A percentile compares a stretch with the other conserved stretches of the same genome.
Conservation (phyloP, 257 asterid genomes). For the Solanum etuberosum region DNA sequence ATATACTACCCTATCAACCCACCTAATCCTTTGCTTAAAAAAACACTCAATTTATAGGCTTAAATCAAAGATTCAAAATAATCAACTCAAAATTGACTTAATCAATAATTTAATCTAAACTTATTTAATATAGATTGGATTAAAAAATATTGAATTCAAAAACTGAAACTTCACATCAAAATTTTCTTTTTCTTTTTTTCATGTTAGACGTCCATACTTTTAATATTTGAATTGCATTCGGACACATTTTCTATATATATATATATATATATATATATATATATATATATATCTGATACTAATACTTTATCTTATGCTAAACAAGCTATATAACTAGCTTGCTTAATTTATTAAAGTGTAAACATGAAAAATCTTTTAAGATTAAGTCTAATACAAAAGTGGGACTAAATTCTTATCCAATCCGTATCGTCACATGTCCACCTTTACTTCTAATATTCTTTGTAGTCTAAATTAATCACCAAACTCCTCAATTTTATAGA, state of each 20-base stretch:
- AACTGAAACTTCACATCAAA: neutral
- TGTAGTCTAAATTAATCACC: too few relatives aligned
- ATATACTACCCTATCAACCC: neutral
- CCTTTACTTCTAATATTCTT: neutral
- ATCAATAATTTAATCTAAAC: neutral
- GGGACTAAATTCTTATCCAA: neutral
- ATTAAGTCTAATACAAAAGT: too few relatives aligned
- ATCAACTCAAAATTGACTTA: neutral
- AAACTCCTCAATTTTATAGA: too few relatives aligned
- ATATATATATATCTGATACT: too few relatives aligned
- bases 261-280: too few relatives aligned
- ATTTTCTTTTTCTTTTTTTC: neutral
- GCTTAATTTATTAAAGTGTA: too few relatives aligned
- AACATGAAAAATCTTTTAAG: too few relatives aligned
- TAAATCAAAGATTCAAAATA: neutral
- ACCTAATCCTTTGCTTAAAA: neutral
- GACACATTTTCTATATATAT: too few relatives aligned
- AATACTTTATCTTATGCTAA: too few relatives aligned
- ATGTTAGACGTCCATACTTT: neutral
- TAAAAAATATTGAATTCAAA: neutral
- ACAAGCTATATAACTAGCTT: too few relatives aligned
- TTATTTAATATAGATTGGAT: neutral
- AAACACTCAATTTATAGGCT: neutral
- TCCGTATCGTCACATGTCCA: neutral
- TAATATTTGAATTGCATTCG: too few relatives aligned